Conservation (phyloP, 2,329 filamentous ascomycete genomes). For the Fusarium sp. region DNA sequence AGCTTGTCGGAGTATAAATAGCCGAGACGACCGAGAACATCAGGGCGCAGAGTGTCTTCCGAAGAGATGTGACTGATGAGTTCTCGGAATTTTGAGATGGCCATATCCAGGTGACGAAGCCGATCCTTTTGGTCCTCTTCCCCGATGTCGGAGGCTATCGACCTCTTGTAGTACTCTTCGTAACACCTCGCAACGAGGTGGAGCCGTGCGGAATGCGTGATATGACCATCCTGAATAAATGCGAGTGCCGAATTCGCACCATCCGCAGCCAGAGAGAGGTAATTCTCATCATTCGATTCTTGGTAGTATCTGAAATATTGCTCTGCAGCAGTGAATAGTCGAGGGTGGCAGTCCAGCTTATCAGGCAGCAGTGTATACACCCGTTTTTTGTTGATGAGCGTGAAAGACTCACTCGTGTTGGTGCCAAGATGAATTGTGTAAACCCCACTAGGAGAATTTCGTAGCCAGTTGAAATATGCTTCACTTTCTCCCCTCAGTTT, state of each 20-base stretch:
- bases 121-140: not conserved
- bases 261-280: not conserved
- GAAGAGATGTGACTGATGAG: not conserved
- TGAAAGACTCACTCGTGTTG: not conserved
- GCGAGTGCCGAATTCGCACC: not conserved
- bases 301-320: not conserved
- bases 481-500: rapidly evolving
- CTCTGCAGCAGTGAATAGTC: too few species aligned
- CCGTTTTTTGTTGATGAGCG: rapidly evolving
- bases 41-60: not conserved
- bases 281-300: rapidly evolving
- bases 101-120: rapidly evolving
- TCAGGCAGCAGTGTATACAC: not conserved
- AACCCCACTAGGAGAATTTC: rapidly evolving
- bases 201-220: rapidly evolving
- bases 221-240: not conserved
- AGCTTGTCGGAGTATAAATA: not conserved
- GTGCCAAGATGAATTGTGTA: not conserved
- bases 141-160: rapidly evolving
- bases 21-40: not conserved
- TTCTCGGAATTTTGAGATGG: not conserved
- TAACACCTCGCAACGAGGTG: not conserved
- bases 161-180: not conserved
- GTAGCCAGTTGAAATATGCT: rapidly evolving
- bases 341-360: not conserved